Percentiles rank a stretch among this genome's conserved stretches.
phyloP scores from a whole-genome alignment of 2,329 filamentous ascomycete genomes.

The Daldinia sp. region DNA sequence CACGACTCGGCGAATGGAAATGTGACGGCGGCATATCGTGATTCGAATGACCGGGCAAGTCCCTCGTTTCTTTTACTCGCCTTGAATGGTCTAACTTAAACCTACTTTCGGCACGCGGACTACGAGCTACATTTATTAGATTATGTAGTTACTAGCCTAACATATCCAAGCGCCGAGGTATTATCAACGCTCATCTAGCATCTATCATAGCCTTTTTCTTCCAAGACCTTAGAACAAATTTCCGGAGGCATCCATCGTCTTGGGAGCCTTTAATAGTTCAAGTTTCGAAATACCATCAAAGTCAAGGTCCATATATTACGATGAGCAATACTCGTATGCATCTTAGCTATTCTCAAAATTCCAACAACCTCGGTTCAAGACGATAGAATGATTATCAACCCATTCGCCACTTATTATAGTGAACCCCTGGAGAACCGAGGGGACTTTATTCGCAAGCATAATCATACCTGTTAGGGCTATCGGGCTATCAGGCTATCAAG shows the following conservation, averaged over 20 bases:
- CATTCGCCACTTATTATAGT: constrained; percentile 20
- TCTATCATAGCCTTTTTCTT: not conserved
- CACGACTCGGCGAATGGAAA: constrained; percentile 22
- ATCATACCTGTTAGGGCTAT: constrained; percentile 1
- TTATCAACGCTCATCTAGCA: not conserved
- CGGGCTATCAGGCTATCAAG: constrained; percentile 8
- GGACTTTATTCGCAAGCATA: not conserved
- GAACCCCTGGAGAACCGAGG: constrained; percentile 9
- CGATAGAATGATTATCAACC: constrained; percentile 1
- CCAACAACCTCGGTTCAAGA: constrained; percentile 26
- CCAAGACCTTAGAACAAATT: not conserved
- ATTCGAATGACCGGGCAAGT: constrained; percentile 10
- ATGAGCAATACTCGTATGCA: not conserved
- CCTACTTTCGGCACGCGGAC: not conserved
- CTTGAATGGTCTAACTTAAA: constrained; percentile 1
- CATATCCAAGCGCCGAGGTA: not conserved
- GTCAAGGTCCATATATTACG: not conserved
- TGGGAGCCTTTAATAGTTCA: not conserved
- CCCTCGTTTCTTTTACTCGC: no score
- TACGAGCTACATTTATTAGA: not conserved
- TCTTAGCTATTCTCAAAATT: not conserved
- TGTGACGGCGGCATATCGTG: not conserved
- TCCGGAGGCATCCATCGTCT: not conserved
- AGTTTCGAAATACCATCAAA: not conserved
- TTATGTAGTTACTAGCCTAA: not conserved